Evolutionary conservation across 225 moss, liverwort and hornwort species (phyloP), one percentile per base, ranked within the genome.

Genomic region (Sphagnum tenellum): DNA sequence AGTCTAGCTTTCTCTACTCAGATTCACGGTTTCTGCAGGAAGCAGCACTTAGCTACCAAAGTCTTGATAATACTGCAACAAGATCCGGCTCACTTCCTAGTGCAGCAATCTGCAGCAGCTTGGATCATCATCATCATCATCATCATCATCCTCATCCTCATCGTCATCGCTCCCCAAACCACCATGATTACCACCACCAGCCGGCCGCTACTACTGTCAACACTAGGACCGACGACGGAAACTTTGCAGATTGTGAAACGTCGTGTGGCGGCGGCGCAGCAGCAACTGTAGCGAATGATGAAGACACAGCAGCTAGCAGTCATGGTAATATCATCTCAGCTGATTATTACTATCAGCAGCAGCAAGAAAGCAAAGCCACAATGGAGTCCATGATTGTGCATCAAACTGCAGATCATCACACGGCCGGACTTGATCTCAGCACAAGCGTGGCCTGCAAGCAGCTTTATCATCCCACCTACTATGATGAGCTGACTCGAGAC

Each of bases 221-320:
- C 10, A 65, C 78, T 29, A 85, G 78, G 2, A 29, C 29, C 29
- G 84, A 85, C 63, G 84, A 81, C 46, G 84, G 81, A 14, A 73
- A 74, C 13, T 80, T 79, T 80, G 80, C 84, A 2, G 84, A 85
- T 60, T 74, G 81, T 60, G 84, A 85, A 62, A 84, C 84, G 5
- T 81, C 29, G 29, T 29, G 29, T 29, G 29, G 29, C 29, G 29
- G 29, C 29, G 29, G 29, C 29, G 29, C 29, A 29, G 29, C 29
- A 29, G 29, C 29, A 29, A 29, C 80, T 57, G 75, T 75, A 0
- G 84, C 75, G 69, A 81, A 77, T 50, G 84, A 84, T 57, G 77
- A 77, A 63, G 29, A 29, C 29, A 29, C 29, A 29, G 74, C 77
- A 69, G 79, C 79, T 13, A 76, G 79, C 69, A 78, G 71, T 70